phyloP scores from a whole-genome alignment of 352 stramenopile species.

The Globisporangium irregulare region DNA sequence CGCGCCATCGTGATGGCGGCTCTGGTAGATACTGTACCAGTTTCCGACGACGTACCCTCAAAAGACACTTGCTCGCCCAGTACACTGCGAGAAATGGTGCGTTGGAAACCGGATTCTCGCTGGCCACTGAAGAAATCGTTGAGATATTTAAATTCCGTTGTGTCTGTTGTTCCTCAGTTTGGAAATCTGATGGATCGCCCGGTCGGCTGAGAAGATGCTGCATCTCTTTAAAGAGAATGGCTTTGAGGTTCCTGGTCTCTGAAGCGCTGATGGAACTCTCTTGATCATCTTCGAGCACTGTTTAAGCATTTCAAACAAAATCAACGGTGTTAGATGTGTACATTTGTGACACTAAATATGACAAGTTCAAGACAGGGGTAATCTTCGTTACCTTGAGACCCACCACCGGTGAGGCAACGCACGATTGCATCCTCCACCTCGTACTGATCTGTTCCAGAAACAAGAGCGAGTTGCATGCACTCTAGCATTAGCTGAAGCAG shows the following conservation, averaged over 20 bases:
- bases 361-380: neutral
- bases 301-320: neutral
- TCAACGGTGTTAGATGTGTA: neutral
- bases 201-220: neutral
- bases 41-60: neutral
- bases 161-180: neutral
- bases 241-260: neutral
- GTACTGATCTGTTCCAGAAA: conserved; percentile 3
- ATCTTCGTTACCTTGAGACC: neutral
- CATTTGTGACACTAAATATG: neutral
- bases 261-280: neutral
- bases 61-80: conserved; percentile 11
- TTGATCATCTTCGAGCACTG: neutral
- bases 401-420: neutral
- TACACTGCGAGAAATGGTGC: neutral
- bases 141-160: neutral
- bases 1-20: no score
- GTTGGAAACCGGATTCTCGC: neutral
- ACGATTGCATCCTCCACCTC: neutral
- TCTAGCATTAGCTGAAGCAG: conserved; percentile 1
- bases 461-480: conserved; percentile 3
- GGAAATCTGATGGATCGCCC: neutral
- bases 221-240: neutral
- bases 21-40: neutral
- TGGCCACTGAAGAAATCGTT: neutral